These are phyloP conservation scores for Dimargaris verticillata DNA, from an alignment of 192 early-diverging fungal species.

Conservation along the genomic window DNA sequence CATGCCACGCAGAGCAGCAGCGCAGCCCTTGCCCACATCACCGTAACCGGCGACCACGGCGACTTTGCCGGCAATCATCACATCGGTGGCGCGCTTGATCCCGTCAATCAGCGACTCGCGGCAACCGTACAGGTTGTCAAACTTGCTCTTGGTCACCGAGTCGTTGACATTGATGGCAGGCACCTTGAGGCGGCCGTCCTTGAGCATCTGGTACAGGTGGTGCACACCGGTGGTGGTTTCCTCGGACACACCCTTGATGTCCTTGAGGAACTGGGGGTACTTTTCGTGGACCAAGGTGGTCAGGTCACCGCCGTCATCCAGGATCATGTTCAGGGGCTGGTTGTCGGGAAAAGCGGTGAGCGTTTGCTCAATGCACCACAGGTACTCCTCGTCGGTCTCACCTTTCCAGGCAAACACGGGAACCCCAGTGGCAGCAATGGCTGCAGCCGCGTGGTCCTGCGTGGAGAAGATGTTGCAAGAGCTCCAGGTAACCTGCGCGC, in stretches of 20 bases:
- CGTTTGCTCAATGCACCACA: slow-evolving; percentile 97
- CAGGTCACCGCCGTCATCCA: slow-evolving; percentile 98
- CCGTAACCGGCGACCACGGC: slow-evolving; percentile 97
- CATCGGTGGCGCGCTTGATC: slow-evolving; percentile 99
- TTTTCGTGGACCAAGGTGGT: slow-evolving; percentile 92
- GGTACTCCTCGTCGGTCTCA: slow-evolving; percentile 98
- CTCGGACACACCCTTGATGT: slow-evolving; percentile 90
- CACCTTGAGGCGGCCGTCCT: slow-evolving; percentile 89
- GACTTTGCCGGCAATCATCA: slow-evolving; percentile 99
- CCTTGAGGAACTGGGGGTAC: slow-evolving; percentile 72
- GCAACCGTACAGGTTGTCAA: slow-evolving; percentile 99
- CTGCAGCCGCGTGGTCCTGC: slow-evolving; percentile 97
- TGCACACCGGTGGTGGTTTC: slow-evolving; percentile 99
- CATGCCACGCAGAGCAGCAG: slow-evolving; percentile 92
- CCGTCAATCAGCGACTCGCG: slow-evolving; percentile 97
- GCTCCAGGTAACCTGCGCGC: slow-evolving; percentile 84
- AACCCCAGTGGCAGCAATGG: slow-evolving; percentile 88
- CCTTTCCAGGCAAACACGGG: slow-evolving; percentile 99
- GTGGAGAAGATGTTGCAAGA: slow-evolving; percentile 95
- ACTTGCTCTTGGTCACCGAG: slow-evolving; percentile 99
- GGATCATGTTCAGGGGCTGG: slow-evolving; percentile 94
- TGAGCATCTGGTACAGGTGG: slow-evolving; percentile 98
- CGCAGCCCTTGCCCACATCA: slow-evolving; percentile 99
- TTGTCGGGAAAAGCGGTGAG: slow-evolving; percentile 80
- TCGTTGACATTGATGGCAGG: slow-evolving; percentile 99